Evolutionary conservation across 192 early-diverging fungal genomes (phyloP).

Genomic region (Coemansia sp.): DNA sequence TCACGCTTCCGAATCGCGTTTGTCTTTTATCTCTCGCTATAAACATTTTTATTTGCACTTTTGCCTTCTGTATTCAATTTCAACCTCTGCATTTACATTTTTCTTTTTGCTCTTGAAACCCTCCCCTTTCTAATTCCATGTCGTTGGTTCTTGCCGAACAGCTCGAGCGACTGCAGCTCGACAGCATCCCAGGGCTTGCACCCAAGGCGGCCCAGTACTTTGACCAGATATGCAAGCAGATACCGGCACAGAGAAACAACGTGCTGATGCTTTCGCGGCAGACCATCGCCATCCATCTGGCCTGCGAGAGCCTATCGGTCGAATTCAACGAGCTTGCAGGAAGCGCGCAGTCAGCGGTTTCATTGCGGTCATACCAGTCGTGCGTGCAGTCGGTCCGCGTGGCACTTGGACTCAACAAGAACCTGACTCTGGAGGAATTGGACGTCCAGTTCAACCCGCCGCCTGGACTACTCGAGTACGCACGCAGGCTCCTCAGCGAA

Average conservation of each 20-base stretch:
- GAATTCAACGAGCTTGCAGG: conserved; percentile 50
- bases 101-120: background rate
- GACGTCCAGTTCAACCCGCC: conserved; percentile 47
- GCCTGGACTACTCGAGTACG: conserved; percentile 23
- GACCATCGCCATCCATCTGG: conserved; percentile 44
- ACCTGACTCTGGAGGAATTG: conserved; percentile 47
- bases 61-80: background rate
- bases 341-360: conserved; percentile 37
- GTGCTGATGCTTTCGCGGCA: conserved; percentile 26
- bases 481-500: conserved; percentile 35
- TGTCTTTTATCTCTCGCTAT: background rate
- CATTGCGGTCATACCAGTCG: conserved; percentile 21
- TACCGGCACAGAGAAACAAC: conserved; percentile 21
- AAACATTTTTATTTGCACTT: background rate
- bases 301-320: conserved; percentile 40
- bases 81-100: background rate
- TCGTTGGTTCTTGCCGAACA: conserved; percentile 29
- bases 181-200: conserved; percentile 31
- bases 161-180: conserved; percentile 33
- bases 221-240: conserved; percentile 32
- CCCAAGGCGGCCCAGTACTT: conserved; percentile 52
- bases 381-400: conserved; percentile 35
- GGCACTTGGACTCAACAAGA: conserved; percentile 38
- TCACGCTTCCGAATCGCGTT: background rate
- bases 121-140: conserved; percentile 11